These are phyloP conservation scores for Nakaseomyces delphensis DNA, from an alignment of 1,139 yeast species.

Conservation along the genomic window DNA sequence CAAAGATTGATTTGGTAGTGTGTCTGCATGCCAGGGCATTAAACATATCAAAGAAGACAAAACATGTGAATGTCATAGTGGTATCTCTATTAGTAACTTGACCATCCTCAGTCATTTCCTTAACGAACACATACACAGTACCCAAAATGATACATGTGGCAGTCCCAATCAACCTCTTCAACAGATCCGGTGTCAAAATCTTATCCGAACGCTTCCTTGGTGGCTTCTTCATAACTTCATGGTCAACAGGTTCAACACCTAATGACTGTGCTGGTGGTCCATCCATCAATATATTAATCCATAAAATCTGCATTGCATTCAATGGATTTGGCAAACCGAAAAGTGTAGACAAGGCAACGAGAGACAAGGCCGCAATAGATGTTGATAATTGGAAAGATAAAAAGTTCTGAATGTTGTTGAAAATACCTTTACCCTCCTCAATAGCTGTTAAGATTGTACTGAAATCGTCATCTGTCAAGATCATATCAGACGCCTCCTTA, in stretches of 20 bases:
- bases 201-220: slow-evolving; percentile 82
- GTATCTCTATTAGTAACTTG: slow-evolving; percentile 87
- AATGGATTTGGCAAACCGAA: slow-evolving; percentile 90
- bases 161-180: slow-evolving; percentile 65
- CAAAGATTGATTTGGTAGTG: slow-evolving; percentile 68
- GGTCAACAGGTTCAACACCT: slow-evolving; percentile 96
- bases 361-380: slow-evolving; percentile 84
- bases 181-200: slow-evolving; percentile 60
- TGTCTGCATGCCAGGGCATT: slow-evolving; percentile 92
- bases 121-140: slow-evolving; percentile 73
- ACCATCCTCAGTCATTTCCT: slow-evolving; percentile 70
- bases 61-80: slow-evolving; percentile 97
- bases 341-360: slow-evolving; percentile 79
- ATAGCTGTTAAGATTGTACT: slow-evolving; percentile 87
- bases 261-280: slow-evolving; percentile 98
- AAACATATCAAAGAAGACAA: slow-evolving; percentile 91
- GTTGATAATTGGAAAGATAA: slow-evolving; percentile 92
- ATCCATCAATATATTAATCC: slow-evolving; percentile 97
- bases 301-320: slow-evolving; percentile 95
- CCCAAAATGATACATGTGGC: slow-evolving; percentile 69
- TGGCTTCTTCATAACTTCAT: slow-evolving; percentile 88
- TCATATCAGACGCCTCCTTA: slow-evolving; percentile 97
- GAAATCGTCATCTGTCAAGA: slow-evolving; percentile 90
- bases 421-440: slow-evolving; percentile 94
- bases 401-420: slow-evolving; percentile 87